Evolutionary conservation across 306 rosid species (phyloP), one percentile per base, ranked within the genome.

Genomic region (Rosa lucieae): DNA sequence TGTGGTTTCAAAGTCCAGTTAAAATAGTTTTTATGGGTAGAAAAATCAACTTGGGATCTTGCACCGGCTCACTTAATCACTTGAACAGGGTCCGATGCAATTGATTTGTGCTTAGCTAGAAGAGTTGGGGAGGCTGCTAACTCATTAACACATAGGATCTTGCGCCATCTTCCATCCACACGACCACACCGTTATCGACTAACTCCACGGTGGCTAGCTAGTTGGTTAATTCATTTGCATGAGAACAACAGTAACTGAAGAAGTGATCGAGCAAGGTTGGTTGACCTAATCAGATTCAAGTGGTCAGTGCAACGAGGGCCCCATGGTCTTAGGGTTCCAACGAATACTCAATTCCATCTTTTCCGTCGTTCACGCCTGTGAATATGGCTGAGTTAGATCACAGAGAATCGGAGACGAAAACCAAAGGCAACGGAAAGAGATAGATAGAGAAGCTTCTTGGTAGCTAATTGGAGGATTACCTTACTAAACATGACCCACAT

Each of bases 331-430:
- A 66, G 73, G 76, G 75, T 67, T 76, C 77, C 86, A 78, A 44
- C 26, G 68, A 74, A 66, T 76, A 59, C 29, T 15, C 67, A 29
- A n/a, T 63, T 73, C 85, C 87, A 48, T 53, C 35, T 29, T 75
- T 72, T 62, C 82, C 90, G 87, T 86, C 88, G 83, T 79, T 84
- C 89, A 84, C 79, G 82, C 81, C 80, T 81, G 48, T 29, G 79
- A 73, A 61, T 70, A 23, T 20, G 21, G 9, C 37, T 0, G 5
- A 32, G 37, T 17, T 14, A 39, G 58, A 37, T 58, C 6, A 32
- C 59, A 66, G 49, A 76, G 76, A 79, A 72, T 52, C 63, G 63
- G 14, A 58, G 61, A 58, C 40, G 13, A 2, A 35, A 48, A 29
- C 4, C 67, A 20, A 42, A 23, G 6, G 73, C 44, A 32, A 49